phyloP scores from a whole-genome alignment of 352 stramenopile species.

The Pythium phragmiticola region DNA sequence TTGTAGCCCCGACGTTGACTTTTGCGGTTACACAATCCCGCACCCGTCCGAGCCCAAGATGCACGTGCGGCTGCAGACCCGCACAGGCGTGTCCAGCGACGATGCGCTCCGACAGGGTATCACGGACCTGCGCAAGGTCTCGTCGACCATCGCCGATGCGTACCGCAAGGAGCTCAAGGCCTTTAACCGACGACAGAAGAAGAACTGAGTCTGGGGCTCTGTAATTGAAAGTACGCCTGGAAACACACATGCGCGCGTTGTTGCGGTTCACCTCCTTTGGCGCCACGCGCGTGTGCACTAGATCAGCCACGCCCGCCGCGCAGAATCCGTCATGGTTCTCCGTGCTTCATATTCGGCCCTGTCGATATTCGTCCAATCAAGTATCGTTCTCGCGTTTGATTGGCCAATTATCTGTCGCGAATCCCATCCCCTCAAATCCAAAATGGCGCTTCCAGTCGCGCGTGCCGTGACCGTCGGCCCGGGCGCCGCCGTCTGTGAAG shows the following conservation, averaged over 20 bases:
- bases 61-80: slow-evolving; percentile 92
- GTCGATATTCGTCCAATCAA: too few species aligned
- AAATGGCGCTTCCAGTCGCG: background rate
- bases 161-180: slow-evolving; percentile 84
- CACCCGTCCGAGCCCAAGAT: slow-evolving; percentile 95
- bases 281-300: too few species aligned
- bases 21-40: slow-evolving; percentile 95
- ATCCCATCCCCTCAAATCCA: background rate
- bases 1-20: slow-evolving; percentile 86
- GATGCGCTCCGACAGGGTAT: slow-evolving; percentile 62
- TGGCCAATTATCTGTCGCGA: background rate
- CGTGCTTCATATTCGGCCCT: background rate
- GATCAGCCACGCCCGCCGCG: too few species aligned
- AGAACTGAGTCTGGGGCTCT: slow-evolving; percentile 40
- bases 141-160: slow-evolving; percentile 63
- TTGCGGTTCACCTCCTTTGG: too few species aligned
- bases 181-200: slow-evolving; percentile 76
- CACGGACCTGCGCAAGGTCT: slow-evolving; percentile 73
- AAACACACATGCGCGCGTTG: background rate
- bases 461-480: slow-evolving; percentile 26
- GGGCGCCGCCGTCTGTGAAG: slow-evolving; percentile 34
- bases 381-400: background rate
- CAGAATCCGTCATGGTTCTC: background rate
- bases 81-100: slow-evolving; percentile 65
- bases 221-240: background rate